Evolutionary conservation across 192 early-diverging fungal genomes (phyloP).

Genomic region (Glomus cerebriforme): DNA sequence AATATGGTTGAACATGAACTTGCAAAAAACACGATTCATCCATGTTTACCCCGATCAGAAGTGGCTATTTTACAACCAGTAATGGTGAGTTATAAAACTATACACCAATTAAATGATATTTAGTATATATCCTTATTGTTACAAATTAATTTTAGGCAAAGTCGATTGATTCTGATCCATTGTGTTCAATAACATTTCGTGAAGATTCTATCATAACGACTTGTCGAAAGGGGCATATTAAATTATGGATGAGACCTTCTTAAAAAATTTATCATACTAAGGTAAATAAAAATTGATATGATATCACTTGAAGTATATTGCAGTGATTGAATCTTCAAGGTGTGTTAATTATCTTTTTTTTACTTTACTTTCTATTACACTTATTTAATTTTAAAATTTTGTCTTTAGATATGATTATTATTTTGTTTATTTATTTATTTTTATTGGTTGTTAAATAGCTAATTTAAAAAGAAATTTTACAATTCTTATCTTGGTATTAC

Average conservation of each 20-base stretch:
- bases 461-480: not conserved
- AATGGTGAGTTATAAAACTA: conserved; percentile 42
- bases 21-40: conserved; percentile 35
- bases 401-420: not conserved
- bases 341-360: not conserved
- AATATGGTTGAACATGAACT: conserved; percentile 29
- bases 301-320: not conserved
- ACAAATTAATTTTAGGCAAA: conserved; percentile 42
- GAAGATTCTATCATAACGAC: conserved; percentile 75
- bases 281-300: not conserved
- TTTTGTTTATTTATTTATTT: not conserved
- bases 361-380: not conserved
- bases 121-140: not conserved
- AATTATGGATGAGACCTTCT: conserved; percentile 71
- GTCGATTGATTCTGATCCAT: conserved; percentile 61
- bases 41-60: conserved; percentile 43
- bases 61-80: conserved; percentile 76
- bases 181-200: conserved; percentile 64
- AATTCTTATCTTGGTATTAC: not conserved
- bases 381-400: not conserved
- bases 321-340: not conserved
- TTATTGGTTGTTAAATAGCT: not conserved
- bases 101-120: not conserved
- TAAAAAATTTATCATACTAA: not conserved
- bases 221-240: conserved; percentile 71